Base-by-base conservation (phyloP, 2,329 filamentous ascomycete genomes). In the Exserohilum rostratum region DNA sequence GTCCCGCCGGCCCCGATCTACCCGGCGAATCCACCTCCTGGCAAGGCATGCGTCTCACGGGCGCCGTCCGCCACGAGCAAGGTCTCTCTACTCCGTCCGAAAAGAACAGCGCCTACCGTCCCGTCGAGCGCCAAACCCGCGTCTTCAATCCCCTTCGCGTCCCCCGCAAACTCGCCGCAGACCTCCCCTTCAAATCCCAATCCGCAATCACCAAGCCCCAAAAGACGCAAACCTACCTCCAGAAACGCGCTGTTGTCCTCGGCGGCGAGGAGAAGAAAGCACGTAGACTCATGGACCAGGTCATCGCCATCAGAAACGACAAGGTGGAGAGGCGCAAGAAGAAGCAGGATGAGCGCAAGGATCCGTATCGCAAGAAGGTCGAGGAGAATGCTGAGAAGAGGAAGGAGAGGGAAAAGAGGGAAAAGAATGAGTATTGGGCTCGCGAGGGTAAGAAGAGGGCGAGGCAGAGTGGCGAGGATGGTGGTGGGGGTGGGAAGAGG, bases 231-330 rank as follows among this genome's bases (percentile, higher is more conserved):
- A 96, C 93, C 18, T 99, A 99, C 76, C 83, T 96, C 82, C 91
- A 96, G 80, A 97, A 97, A 80, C 90, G 95, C 9, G 95, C 93
- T 12, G 91, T 98, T n/a, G 91, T 98, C 27, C 83, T 88, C 11
- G 88, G 88, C 22, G 77, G 75, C 38, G 93, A 98, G 76, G 95
- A 99, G 83, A 91, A 89, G 82, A 89, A 89, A 75, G 92, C 92
- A 4, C 83, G 95, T 29, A 87, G 92, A 65, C 80, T 99, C 62
- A 89, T 99, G 87, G 90, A 96, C 79, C 95, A 97, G 82, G 85
- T 99, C 47, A 89, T 90, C 70, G 93, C 93, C 13, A 81, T 99
- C 69, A 82, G 92, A 64, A 96, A 96, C 70, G 95, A 98, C 71
- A 95, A 96, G 75, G 85, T 89, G 27, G 90, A 90, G 65, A 96